Evolutionary conservation across 306 rosid genomes (phyloP), one percentile per base, ranked within the genome.

Genomic region (Trifolium repens): DNA sequence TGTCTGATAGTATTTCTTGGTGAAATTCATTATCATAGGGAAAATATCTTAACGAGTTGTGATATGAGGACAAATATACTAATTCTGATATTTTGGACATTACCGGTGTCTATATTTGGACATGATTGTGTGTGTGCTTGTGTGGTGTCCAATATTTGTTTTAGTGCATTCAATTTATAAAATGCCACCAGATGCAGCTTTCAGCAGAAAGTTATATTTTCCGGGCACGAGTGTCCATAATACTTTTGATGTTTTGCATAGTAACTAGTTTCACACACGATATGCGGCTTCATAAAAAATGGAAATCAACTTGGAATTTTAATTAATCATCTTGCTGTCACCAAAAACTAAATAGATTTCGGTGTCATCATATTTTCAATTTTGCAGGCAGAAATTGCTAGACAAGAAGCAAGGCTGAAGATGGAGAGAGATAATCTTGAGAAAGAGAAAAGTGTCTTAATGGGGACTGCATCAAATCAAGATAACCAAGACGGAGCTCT

Each of bases 381-480:
- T 39, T 80, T 69, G 19, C 86, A 94, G 96, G 97, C 96, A 27
- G 97, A 92, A 83, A 88, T 94, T 81, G 88, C 96, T 5, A 85
- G 96, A 16, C 99, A 94, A 81, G 99, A 94, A 85, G 93, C 96
- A 27, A 90, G 97, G 84, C 80, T 92, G 72, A 90, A 94, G 89
- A 92, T 94, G 94, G 96, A 92, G 81, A 94, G 87, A 75, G 97
- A 94, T 65, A 94, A 94, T 84, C 96, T 94, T 5, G 99, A 94
- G 81, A 94, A 92, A 73, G 99, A 94, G 84, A 94, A 92, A 75
- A 94, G 99, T 62, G 93, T 94, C 67, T 84, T 92, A 24, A 92
- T 92, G 97, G 99, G 99, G 76, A 90, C 99, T 53, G 99, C 99
- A 5, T 94, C 97, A 46, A 92, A 83, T 85, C 99, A 89, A 83